Evolutionary conservation across 768 basidiomycete species (phyloP).

Genomic region (Trametes punicea): DNA sequence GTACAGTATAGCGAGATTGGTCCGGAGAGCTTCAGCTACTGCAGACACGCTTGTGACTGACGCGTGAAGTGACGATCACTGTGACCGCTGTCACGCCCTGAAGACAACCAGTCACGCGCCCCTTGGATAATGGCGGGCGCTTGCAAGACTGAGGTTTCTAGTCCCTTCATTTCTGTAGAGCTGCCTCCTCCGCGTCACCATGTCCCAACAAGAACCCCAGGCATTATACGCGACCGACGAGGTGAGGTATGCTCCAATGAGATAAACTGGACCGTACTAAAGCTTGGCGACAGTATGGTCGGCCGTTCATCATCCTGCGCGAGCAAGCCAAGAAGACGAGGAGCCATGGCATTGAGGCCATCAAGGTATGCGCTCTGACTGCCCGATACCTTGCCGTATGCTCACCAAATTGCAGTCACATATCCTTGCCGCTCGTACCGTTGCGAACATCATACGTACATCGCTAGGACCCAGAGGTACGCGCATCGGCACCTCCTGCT

Average conservation of each 20-base stretch:
- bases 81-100: too few relatives aligned
- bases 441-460: conserved; percentile 92
- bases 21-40: too few relatives aligned
- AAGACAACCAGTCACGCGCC: conserved; percentile 1
- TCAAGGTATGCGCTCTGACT: conserved; percentile 62
- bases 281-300: conserved; percentile 61
- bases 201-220: conserved; percentile 44
- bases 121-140: conserved; percentile 2
- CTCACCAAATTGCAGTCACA: conserved; percentile 58
- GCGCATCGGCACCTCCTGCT: conserved; percentile 13
- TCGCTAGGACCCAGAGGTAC: conserved; percentile 92
- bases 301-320: conserved; percentile 96
- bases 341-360: conserved; percentile 89
- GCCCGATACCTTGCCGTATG: conserved; percentile 4
- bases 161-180: conserved; percentile 1
- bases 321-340: conserved; percentile 93
- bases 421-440: conserved; percentile 92
- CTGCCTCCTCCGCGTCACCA: conserved; percentile 13
- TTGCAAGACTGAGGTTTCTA: conserved; percentile 4
- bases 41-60: neutral
- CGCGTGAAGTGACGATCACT: neutral
- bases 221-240: conserved; percentile 88
- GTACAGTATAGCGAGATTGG: too few relatives aligned
- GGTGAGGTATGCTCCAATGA: conserved; percentile 30
- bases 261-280: conserved; percentile 5